Percentiles rank a stretch among this genome's conserved stretches.
These are phyloP conservation scores for Aschersonia sp. DNA, from an alignment of 2,329 filamentous ascomycete species.

Conservation along the genomic window DNA sequence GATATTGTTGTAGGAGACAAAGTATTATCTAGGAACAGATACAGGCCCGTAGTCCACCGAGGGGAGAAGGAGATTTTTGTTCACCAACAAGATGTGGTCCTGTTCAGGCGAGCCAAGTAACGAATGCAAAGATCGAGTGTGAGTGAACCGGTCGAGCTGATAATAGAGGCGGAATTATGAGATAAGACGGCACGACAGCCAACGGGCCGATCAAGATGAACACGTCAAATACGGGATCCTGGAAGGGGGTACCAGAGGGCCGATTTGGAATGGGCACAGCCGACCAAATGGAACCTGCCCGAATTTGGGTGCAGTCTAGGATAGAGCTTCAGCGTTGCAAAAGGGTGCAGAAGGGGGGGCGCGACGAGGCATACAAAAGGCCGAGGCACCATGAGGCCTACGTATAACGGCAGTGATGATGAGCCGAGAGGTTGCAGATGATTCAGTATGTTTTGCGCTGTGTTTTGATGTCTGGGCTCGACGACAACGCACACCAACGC, in stretches of 20 bases:
- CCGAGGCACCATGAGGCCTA: not conserved
- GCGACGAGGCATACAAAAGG: not conserved
- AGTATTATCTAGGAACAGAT: too few relatives aligned
- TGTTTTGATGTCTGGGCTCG: not conserved
- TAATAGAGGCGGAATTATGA: not conserved
- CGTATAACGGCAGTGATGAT: not conserved
- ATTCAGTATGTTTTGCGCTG: not conserved
- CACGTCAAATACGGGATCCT: conserved; percentile 1
- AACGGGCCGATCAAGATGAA: conserved; percentile 2
- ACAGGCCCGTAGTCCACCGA: too few relatives aligned
- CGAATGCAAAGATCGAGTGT: not conserved
- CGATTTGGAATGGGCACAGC: not conserved
- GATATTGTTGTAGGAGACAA: too few relatives aligned
- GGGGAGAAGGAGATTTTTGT: too few relatives aligned
- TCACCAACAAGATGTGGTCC: too few relatives aligned
- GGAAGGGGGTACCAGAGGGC: not conserved
- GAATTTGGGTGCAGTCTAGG: not conserved
- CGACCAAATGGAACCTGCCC: conserved; percentile 1
- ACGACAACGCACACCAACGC: not conserved
- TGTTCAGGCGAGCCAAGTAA: too few relatives aligned
- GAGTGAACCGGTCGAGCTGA: not conserved
- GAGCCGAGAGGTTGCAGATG: not conserved
- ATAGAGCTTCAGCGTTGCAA: not conserved
- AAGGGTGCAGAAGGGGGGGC: not conserved
- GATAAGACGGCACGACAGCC: not conserved